Evolutionary conservation across 306 rosid species (phyloP).

Genomic region (Vachellia pachyceras): DNA sequence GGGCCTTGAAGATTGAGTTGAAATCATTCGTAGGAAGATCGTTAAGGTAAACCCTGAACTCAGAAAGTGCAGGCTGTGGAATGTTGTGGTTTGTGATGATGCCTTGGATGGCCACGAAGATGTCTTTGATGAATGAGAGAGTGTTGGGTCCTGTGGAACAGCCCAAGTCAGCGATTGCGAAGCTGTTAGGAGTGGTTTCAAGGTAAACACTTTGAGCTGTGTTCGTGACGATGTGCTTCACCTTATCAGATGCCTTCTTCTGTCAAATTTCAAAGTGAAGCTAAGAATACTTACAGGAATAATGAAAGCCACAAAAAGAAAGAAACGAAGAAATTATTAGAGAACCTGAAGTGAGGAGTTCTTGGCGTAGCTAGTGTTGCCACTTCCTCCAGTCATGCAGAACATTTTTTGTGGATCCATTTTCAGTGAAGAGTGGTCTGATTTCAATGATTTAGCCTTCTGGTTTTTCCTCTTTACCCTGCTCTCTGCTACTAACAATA

Average conservation of each 20-base stretch:
- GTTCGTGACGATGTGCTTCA: conserved; percentile 77
- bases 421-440: conserved; percentile 40
- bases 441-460: conserved; percentile 41
- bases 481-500: not conserved
- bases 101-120: conserved; percentile 8
- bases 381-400: conserved; percentile 89
- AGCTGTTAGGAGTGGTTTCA: conserved; percentile 65
- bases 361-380: conserved; percentile 86
- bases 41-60: conserved; percentile 75
- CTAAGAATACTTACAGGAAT: not conserved
- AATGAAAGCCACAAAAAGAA: not conserved
- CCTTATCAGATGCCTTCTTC: conserved; percentile 80
- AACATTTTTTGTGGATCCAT: conserved; percentile 86
- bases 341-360: conserved; percentile 84
- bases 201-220: conserved; percentile 65
- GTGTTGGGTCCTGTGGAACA: conserved; percentile 94
- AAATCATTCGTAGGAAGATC: conserved; percentile 98
- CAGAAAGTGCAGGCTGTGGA: conserved; percentile 42
- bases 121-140: conserved; percentile 74
- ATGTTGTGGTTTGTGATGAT: too few relatives aligned
- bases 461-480: not conserved
- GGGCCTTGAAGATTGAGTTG: conserved; percentile 84
- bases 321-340: not conserved
- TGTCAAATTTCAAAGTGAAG: conserved; percentile 38
- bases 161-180: conserved; percentile 91